phyloP scores from a whole-genome alignment of 176 grass and related monocot species.

The Eleusine indica region DNA sequence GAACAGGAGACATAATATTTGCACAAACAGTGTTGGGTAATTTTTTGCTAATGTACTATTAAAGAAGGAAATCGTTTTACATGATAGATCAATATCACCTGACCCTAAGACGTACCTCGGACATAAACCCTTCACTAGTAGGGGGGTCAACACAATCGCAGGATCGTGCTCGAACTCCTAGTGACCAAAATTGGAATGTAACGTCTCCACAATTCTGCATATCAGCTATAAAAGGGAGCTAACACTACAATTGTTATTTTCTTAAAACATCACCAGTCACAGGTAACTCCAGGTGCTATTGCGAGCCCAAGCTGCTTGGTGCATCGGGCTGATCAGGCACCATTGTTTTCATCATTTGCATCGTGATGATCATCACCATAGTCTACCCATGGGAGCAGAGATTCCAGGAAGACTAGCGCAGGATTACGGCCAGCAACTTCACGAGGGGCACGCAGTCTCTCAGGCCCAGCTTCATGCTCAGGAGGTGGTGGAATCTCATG shows the following conservation, averaged over 20 bases:
- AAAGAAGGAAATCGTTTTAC: background rate
- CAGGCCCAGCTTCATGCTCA: slow-evolving; percentile 56
- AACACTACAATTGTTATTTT: slow-evolving; percentile 4
- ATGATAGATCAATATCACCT: background rate
- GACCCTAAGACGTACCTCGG: background rate
- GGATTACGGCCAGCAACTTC: slow-evolving; percentile 77
- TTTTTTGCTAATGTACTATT: background rate
- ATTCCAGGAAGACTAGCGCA: slow-evolving; percentile 79
- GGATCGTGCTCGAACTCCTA: background rate
- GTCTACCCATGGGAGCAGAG: slow-evolving; percentile 86
- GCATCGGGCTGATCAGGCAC: slow-evolving; percentile 22
- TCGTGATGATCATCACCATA: slow-evolving; percentile 61
- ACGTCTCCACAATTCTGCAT: background rate
- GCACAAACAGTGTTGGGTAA: background rate
- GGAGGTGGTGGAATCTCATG: slow-evolving; percentile 62
- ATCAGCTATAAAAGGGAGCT: slow-evolving; percentile 25
- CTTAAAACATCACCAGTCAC: slow-evolving; percentile 15
- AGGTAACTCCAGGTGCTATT: background rate
- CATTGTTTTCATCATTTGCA: slow-evolving; percentile 43
- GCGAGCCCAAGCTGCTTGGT: background rate
- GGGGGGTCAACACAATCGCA: background rate
- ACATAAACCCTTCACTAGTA: background rate
- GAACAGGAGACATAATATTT: background rate
- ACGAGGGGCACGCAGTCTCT: slow-evolving; percentile 58
- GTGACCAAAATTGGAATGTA: slow-evolving; percentile 23